Evolutionary conservation across 2,329 filamentous ascomycete species (phyloP).

Genomic region (Scedosporium aurantiacum): DNA sequence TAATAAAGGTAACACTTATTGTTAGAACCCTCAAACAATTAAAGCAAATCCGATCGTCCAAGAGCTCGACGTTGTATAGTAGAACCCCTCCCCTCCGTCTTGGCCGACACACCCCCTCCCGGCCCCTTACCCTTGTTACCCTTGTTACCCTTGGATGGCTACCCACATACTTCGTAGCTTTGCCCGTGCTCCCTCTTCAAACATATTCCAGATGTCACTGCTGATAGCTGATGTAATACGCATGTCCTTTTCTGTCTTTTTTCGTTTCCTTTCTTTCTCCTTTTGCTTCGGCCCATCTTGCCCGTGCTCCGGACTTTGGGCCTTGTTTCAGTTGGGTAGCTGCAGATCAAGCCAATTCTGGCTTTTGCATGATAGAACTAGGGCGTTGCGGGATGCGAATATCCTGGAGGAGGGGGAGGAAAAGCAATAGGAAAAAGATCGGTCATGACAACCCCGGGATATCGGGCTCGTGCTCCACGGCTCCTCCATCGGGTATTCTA

Average conservation of each 20-base stretch:
- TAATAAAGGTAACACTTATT: conserved; percentile 1
- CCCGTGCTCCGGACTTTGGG: not conserved
- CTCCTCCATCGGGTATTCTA: conserved; percentile 18
- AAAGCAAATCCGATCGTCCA: not conserved
- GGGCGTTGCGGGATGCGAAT: not conserved
- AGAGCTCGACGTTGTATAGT: not conserved
- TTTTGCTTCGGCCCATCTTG: not conserved
- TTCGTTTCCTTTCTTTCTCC: not conserved
- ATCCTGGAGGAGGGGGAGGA: not conserved
- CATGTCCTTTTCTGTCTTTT: too few relatives aligned
- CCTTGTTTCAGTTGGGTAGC: not conserved
- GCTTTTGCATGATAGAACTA: not conserved
- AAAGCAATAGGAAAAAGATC: not conserved
- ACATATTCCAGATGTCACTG: too few relatives aligned
- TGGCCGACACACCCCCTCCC: not conserved
- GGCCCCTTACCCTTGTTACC: not conserved
- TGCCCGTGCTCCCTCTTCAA: too few relatives aligned
- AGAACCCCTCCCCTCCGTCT: not conserved
- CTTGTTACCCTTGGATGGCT: not conserved
- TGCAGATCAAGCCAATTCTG: not conserved
- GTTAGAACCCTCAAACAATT: not conserved
- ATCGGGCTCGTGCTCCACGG: conserved; percentile 1
- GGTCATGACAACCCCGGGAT: conserved; percentile 2
- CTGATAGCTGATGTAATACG: not conserved
- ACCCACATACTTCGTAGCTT: too few relatives aligned